Percentiles rank a stretch among this genome's conserved stretches.
phyloP scores from a whole-genome alignment of 1,284 basidiomycete species.

The Cryptococcus hybrid region DNA sequence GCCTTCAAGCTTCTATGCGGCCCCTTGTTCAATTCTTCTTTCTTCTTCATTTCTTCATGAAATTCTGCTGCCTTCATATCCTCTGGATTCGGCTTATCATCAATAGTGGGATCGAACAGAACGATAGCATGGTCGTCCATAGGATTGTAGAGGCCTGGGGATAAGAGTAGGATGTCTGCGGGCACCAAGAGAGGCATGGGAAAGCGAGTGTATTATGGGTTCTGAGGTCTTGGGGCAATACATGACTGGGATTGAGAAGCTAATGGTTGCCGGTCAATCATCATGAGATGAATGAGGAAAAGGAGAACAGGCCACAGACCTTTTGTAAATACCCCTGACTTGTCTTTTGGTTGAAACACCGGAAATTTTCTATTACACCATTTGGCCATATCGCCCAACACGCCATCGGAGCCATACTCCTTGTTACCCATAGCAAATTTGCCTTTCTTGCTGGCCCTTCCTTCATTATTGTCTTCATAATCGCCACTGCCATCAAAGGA shows the following conservation, averaged over 20 bases:
- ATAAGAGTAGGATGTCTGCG: constrained; percentile 78
- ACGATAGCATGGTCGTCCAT: constrained; percentile 99
- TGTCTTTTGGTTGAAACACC: constrained; percentile 78
- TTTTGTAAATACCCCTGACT: constrained; percentile 57
- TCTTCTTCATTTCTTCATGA: constrained; percentile 64
- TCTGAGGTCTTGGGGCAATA: constrained; percentile 69
- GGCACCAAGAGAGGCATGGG: constrained; percentile 79
- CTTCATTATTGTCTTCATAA: constrained; percentile 39
- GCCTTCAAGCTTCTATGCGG: constrained; percentile 89
- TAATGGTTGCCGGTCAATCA: constrained; percentile 21
- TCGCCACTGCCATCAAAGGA: constrained; percentile 58
- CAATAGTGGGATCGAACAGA: constrained; percentile 93
- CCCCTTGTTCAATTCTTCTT: constrained; percentile 61
- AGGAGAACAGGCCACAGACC: constrained; percentile 39
- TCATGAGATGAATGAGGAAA: neutral
- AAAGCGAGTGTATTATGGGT: constrained; percentile 61
- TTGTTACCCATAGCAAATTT: constrained; percentile 52
- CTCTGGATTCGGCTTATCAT: constrained; percentile 83
- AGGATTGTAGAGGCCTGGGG: constrained; percentile 87
- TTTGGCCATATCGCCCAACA: constrained; percentile 50
- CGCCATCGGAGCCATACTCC: constrained; percentile 50
- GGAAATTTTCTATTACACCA: constrained; percentile 69
- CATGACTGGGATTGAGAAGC: constrained; percentile 88
- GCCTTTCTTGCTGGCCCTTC: constrained; percentile 57
- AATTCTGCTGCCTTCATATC: constrained; percentile 41